Base-by-base conservation (phyloP, 2,329 filamentous ascomycete genomes). In the Nigrospora sphaerica region DNA sequence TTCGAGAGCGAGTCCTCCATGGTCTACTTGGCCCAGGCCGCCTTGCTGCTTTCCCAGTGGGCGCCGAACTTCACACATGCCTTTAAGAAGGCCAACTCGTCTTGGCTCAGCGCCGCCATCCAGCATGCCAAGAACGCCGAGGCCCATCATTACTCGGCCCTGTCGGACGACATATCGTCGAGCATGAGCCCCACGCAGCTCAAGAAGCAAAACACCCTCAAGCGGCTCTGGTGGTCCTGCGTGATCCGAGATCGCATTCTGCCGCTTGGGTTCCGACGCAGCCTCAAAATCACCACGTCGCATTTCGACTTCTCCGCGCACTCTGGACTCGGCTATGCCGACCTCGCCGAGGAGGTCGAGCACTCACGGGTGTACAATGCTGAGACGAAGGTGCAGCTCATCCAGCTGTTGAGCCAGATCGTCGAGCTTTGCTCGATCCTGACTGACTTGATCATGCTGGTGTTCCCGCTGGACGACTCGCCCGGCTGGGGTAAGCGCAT, bases 161-260 rank as follows among this genome's bases (percentile, higher is more conserved):
- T 59, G 52, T 66, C 55, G 14, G 57, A 54, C 6, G 61, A 56
- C 50, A 28, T 28, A 7, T 63, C 53, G 3, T 48, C 55, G 3
- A 45, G 51, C 6, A 57, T 56, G 11, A 60, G 63, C 6, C 61
- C 63, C 1, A 51, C 63, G 11, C 59, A 67, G 39, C 52, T 61
- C 11, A 62, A 64, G 50, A 66, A 67, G 49, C 62, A 67, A 46
- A 64, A 67, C 49, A 60, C 65, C 9, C 64, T 72, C 32, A 78
- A 77, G 56, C 63, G 74, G 2, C 57, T 79, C 9, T 78, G 74
- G 74, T 78, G 75, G 74, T 74, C 72, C 47, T 76, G 74, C 48
- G 63, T 78, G 36, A 63, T 78, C 6, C 70, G 75, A 12, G 75
- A 78, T 54, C 67, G 73, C 35, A 71, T 74, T 16, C 52, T 78